Evolutionary conservation across 2,329 filamentous ascomycete genomes (phyloP).

Genomic region (Dactylellina leptospora): DNA sequence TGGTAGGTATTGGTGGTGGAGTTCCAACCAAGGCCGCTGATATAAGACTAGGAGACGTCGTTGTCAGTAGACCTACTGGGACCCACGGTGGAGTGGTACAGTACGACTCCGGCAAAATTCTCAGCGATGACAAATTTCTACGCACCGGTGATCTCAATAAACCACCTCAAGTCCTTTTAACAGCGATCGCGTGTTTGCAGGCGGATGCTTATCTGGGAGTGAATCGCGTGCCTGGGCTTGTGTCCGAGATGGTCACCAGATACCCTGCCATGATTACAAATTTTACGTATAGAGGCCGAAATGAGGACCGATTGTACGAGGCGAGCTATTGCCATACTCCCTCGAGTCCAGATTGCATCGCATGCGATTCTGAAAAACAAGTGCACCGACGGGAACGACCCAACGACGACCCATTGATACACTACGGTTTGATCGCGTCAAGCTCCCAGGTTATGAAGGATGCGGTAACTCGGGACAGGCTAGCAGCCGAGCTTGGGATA

Average conservation of each 20-base stretch:
- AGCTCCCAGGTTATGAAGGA: slow-evolving; percentile 18
- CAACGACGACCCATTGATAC: background rate
- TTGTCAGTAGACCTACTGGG: slow-evolving; percentile 18
- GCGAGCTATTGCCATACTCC: slow-evolving; percentile 1
- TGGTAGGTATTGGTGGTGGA: slow-evolving; percentile 25
- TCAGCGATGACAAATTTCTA: background rate
- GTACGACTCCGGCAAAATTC: slow-evolving; percentile 7
- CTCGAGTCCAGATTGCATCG: background rate
- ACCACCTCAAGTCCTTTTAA: slow-evolving; percentile 10
- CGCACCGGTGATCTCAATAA: slow-evolving; percentile 4
- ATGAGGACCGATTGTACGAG: slow-evolving; percentile 12
- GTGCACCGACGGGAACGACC: background rate
- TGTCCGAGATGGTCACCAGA: slow-evolving; percentile 10
- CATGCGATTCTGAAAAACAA: background rate
- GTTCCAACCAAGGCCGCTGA: slow-evolving; percentile 33
- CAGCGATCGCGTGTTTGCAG: background rate
- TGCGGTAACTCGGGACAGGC: background rate
- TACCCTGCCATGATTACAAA: slow-evolving; percentile 10
- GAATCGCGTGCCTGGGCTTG: slow-evolving; percentile 1
- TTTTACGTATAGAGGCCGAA: slow-evolving; percentile 1
- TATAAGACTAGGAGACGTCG: slow-evolving; percentile 55
- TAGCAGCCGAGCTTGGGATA: slow-evolving; percentile 11
- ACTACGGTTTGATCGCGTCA: slow-evolving; percentile 27
- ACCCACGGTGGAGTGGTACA: slow-evolving; percentile 17
- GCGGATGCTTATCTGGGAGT: background rate